Percentiles rank a stretch among this genome's conserved stretches.
phyloP scores from a whole-genome alignment of 2,329 filamentous ascomycete species.

The Exophiala sideris region DNA sequence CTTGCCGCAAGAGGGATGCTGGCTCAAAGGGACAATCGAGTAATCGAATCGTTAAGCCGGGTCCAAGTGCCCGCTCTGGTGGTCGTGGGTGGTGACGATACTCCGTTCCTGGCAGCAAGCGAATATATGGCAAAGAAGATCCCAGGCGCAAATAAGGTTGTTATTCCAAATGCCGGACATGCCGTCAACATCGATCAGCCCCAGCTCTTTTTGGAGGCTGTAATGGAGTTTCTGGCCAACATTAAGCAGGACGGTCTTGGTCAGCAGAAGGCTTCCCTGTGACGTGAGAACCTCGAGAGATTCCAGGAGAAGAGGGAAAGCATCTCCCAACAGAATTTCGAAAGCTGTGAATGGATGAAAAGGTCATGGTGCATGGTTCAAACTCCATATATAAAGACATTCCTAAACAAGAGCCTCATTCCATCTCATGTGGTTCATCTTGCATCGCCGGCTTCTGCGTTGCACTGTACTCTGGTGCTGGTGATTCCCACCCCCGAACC shows the following conservation, averaged over 20 bases:
- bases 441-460: too few species aligned
- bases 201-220: conserved; percentile 12
- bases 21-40: conserved; percentile 13
- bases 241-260: neutral
- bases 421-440: too few species aligned
- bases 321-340: too few species aligned
- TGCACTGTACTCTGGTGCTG: too few species aligned
- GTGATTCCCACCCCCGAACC: too few species aligned
- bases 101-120: conserved; percentile 20
- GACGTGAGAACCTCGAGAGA: neutral
- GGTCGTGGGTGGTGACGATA: conserved; percentile 21
- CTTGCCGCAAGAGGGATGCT: conserved; percentile 23
- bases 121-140: conserved; percentile 24
- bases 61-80: conserved; percentile 20
- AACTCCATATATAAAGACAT: too few species aligned
- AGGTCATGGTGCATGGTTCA: too few species aligned
- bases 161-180: conserved; percentile 14
- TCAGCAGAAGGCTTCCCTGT: neutral
- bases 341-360: too few species aligned
- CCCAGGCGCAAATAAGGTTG: conserved; percentile 16
- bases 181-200: conserved; percentile 13
- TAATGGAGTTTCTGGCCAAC: conserved; percentile 15
- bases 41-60: conserved; percentile 8
- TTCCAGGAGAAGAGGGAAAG: too few species aligned
- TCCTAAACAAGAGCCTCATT: too few species aligned